Percentiles rank a stretch among this genome's conserved stretches.
phyloP scores from a whole-genome alignment of 2,329 filamentous ascomycete species.

The Phialophora tarda region DNA sequence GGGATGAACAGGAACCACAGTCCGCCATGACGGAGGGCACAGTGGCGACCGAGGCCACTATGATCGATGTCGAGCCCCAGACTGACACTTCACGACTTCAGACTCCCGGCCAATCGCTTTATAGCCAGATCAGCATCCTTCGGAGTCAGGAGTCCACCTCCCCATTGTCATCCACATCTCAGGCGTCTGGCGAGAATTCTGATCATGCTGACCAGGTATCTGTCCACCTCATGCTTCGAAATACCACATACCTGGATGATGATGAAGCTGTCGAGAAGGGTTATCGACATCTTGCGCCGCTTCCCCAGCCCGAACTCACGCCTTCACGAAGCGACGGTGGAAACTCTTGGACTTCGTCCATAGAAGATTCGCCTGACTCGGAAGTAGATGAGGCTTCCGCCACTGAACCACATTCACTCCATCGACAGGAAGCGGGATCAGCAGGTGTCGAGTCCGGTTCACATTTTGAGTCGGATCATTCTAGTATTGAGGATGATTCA shows the following conservation, averaged over 20 bases:
- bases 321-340: constrained; percentile 33
- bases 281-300: constrained; percentile 43
- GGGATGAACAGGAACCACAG: constrained; percentile 29
- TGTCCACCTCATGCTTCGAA: constrained; percentile 61
- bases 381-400: constrained; percentile 7
- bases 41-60: constrained; percentile 64
- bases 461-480: constrained; percentile 23
- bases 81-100: constrained; percentile 55
- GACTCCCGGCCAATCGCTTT: constrained; percentile 49
- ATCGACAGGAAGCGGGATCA: constrained; percentile 9
- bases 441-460: constrained; percentile 20
- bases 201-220: constrained; percentile 60
- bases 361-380: constrained; percentile 31
- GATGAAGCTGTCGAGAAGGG: constrained; percentile 46
- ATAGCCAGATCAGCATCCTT: constrained; percentile 57
- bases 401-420: neutral
- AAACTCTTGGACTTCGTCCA: constrained; percentile 39
- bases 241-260: constrained; percentile 51
- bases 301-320: constrained; percentile 26
- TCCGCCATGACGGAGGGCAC: constrained; percentile 65
- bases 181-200: constrained; percentile 45
- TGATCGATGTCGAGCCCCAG: constrained; percentile 74
- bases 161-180: constrained; percentile 46
- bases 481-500: constrained; percentile 30
- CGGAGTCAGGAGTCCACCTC: constrained; percentile 53